Conservation (phyloP, 2,329 filamentous ascomycete genomes). For the Cercospora sp. region DNA sequence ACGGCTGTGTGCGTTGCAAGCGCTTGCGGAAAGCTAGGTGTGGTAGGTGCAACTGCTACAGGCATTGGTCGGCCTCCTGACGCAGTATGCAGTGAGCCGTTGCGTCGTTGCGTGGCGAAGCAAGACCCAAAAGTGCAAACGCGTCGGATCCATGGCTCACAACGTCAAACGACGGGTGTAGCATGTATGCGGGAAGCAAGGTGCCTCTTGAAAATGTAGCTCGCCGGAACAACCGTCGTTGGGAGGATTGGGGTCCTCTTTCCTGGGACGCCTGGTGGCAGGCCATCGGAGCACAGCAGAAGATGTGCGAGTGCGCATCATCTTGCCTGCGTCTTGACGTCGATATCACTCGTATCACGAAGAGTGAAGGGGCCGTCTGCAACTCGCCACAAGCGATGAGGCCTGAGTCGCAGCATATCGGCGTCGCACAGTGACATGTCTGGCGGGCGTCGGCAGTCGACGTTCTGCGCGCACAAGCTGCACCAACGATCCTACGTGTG, state of each 20-base stretch:
- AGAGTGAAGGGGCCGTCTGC: background rate
- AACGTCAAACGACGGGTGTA: slow-evolving; percentile 13
- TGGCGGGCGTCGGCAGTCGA: background rate
- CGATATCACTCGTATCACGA: background rate
- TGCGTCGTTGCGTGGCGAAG: background rate
- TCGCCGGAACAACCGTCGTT: background rate
- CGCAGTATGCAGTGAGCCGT: background rate
- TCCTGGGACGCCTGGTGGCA: background rate
- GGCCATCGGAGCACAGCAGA: background rate
- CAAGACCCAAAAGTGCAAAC: background rate
- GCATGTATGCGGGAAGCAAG: background rate
- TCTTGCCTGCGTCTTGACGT: slow-evolving; percentile 12
- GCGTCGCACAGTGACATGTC: background rate
- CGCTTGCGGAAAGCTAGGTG: background rate
- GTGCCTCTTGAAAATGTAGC: slow-evolving; percentile 3
- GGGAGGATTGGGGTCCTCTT: background rate
- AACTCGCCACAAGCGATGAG: background rate
- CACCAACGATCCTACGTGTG: background rate
- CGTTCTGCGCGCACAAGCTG: background rate
- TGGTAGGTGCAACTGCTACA: background rate
- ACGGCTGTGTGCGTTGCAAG: background rate
- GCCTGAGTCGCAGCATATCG: background rate
- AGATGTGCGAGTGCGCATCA: background rate
- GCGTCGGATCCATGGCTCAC: background rate
- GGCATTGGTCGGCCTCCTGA: background rate